phyloP scores from a whole-genome alignment of 176 grass and related monocot genomes.

The Tillandsia fasciculata region DNA sequence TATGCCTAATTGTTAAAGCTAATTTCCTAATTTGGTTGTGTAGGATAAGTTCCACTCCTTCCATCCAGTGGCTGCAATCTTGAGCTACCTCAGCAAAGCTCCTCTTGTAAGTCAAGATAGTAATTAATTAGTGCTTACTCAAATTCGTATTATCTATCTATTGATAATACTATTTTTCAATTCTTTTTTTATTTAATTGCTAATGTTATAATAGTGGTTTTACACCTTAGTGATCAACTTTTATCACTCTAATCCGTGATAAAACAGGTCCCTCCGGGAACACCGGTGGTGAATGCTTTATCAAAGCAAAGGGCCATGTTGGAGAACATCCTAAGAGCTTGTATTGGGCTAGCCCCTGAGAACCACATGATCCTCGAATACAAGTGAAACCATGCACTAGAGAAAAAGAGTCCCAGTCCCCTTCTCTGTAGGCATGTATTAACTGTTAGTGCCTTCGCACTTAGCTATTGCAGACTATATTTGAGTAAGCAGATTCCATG shows the following conservation, averaged over 20 bases:
- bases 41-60: slow-evolving; percentile 97
- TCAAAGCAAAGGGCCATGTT: slow-evolving; percentile 96
- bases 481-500: too few species aligned
- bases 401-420: too few species aligned
- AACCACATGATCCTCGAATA: slow-evolving; percentile 97
- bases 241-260: background rate
- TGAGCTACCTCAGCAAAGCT: slow-evolving; percentile 97
- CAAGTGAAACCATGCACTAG: slow-evolving; percentile 41
- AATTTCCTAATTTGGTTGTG: slow-evolving; percentile 1
- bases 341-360: slow-evolving; percentile 80
- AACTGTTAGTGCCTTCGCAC: too few species aligned
- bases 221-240: too few species aligned
- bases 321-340: slow-evolving; percentile 97
- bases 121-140: background rate
- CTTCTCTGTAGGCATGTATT: too few species aligned
- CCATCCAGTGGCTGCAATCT: slow-evolving; percentile 89
- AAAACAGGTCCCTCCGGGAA: slow-evolving; percentile 78
- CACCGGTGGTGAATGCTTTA: slow-evolving; percentile 91
- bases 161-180: background rate
- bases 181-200: background rate
- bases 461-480: too few species aligned
- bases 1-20: background rate
- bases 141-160: background rate
- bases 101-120: slow-evolving; percentile 52
- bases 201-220: too few species aligned